Base-by-base conservation (phyloP, 164 flowering plant species). In the Taxillus chinensis region DNA sequence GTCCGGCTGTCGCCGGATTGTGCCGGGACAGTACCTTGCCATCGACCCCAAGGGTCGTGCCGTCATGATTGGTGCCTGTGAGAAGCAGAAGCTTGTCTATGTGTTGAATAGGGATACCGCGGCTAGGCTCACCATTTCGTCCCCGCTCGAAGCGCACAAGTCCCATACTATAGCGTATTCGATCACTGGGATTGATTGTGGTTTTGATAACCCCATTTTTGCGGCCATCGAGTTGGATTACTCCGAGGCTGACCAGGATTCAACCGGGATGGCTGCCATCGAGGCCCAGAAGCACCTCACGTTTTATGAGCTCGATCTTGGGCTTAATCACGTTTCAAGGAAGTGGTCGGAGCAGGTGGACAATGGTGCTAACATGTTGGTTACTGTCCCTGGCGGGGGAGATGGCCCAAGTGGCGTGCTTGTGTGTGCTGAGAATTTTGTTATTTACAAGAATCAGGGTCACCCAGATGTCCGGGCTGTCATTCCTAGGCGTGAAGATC, bases 361-460 rank as follows among this genome's bases (percentile, higher is more conserved):
- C 70, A 93, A 93, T 78, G 97, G 95, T 10, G 97, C 99, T 0
- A 93, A 93, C 71, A 69, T 93, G 92, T 86, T 93, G 12, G 97
- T 93, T 8, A 90, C 92, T 0, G 99, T 93, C 5, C 99, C 99
- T 11, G 97, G 99, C 3, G 99, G 97, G 39, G 97, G 83, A 6
- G 99, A 93, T 75, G 99, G 99, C 6, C 99, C 99, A 0, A 89
- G 99, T 64, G 97, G 99, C 6, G 95, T 93, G 42, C 82, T 93
- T 48, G 97, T 93, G 9, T 93, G 99, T 74, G 99, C 99, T 0
- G 99, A 93, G 72, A 93, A 90, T 74, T 93, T 90, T 73, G 96
- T 93, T 5, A 93, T 93, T 52, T 93, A 93, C 73, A 93, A 93
- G 82, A 93, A 93, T 68, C 96, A 90, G 73, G 97, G 96, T n/a